phyloP scores from a whole-genome alignment of 23 red algal genomes.

The Gracilaria gracilis region DNA sequence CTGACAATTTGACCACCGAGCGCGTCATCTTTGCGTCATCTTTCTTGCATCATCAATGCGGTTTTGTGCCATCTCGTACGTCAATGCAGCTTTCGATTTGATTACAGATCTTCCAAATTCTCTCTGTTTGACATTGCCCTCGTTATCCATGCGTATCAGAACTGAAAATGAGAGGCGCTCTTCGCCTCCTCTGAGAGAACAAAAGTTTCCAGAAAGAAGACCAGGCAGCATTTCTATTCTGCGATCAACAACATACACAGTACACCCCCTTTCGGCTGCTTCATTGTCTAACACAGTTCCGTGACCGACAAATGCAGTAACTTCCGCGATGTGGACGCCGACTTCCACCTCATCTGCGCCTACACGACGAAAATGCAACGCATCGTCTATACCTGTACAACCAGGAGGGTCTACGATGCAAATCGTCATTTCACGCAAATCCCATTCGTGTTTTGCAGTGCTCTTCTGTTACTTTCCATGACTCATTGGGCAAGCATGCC shows the following conservation, averaged over 20 bases:
- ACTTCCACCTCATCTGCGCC: constrained; percentile 65
- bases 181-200: constrained; percentile 80
- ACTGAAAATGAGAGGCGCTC: constrained; percentile 94
- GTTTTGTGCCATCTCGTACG: constrained; percentile 94
- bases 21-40: too few species aligned
- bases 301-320: constrained; percentile 85
- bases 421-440: constrained; percentile 79
- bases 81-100: constrained; percentile 86
- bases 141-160: constrained; percentile 74
- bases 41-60: constrained; percentile 74
- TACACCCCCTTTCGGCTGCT: constrained; percentile 88
- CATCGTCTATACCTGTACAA: constrained; percentile 98
- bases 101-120: constrained; percentile 93
- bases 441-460: constrained; percentile 70
- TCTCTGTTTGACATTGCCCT: constrained; percentile 55
- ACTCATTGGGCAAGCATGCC: constrained; percentile 74
- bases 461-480: constrained; percentile 82
- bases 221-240: constrained; percentile 96
- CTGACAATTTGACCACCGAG: too few species aligned
- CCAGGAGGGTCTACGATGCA: constrained; percentile 95
- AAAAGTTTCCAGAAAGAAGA: constrained; percentile 87
- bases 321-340: constrained; percentile 98
- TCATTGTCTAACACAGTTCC: constrained; percentile 88
- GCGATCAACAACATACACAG: constrained; percentile 96
- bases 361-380: constrained; percentile 81